Conservation (phyloP, 2,329 filamentous ascomycete species). For the Leptographium lundbergii region DNA sequence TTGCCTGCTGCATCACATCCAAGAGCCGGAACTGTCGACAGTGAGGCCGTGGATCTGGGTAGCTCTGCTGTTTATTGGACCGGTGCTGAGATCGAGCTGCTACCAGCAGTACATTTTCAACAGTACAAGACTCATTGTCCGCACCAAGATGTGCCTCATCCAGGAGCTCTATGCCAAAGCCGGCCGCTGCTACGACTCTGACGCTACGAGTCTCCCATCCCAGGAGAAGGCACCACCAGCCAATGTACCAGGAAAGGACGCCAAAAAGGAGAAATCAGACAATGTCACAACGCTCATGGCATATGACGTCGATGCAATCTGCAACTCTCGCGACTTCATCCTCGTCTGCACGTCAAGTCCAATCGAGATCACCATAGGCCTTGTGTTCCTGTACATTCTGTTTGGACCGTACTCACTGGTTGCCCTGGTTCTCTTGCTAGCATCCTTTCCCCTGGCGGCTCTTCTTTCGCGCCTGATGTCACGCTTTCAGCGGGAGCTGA, state of each 20-base stretch:
- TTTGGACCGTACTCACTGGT: constrained; percentile 43
- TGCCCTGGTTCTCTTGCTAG: constrained; percentile 33
- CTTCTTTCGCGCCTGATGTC: constrained; percentile 37
- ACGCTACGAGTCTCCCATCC: constrained; percentile 40
- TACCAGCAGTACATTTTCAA: constrained; percentile 47
- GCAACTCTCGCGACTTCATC: constrained; percentile 36
- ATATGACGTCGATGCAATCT: constrained; percentile 44
- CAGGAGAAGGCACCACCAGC: constrained; percentile 33
- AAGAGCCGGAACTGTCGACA: constrained; percentile 28
- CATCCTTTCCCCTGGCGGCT: constrained; percentile 36
- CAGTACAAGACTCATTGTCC: constrained; percentile 42
- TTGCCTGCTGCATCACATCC: constrained; percentile 37
- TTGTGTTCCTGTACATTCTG: constrained; percentile 40
- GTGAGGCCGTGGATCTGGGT: constrained; percentile 32
- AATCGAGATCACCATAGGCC: constrained; percentile 31
- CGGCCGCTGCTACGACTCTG: constrained; percentile 1
- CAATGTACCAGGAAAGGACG: constrained; percentile 19
- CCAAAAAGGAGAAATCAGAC: constrained; percentile 3
- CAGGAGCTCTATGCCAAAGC: constrained; percentile 46
- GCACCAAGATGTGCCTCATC: constrained; percentile 42
- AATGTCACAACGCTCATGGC: constrained; percentile 32
- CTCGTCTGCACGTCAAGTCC: constrained; percentile 32
- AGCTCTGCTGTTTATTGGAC: constrained; percentile 38
- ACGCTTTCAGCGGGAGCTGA: constrained; percentile 36
- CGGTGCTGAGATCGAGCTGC: constrained; percentile 31